A percentile compares a stretch with the other conserved stretches of the same genome.
Evolutionary conservation across 2,329 filamentous ascomycete species (phyloP).

Genomic region (Fusarium duplospermum): DNA sequence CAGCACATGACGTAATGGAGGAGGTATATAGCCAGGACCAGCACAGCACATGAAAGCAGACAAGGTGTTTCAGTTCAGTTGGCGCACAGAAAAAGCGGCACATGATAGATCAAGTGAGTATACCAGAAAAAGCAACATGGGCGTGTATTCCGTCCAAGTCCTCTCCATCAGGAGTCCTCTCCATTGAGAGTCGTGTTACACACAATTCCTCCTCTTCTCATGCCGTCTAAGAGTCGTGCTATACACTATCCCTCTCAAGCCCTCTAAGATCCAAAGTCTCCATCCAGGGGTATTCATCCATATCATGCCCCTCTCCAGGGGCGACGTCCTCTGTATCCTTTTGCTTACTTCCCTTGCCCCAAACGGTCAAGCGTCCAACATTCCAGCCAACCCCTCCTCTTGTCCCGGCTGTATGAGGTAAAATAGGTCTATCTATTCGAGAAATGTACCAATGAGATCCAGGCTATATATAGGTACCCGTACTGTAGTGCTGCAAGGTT

Average conservation of each 20-base stretch:
- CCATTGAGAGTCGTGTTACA: neutral
- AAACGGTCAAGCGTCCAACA: neutral
- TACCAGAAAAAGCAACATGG: slow-evolving; percentile 16
- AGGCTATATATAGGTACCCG: slow-evolving; percentile 28
- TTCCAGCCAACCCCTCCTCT: slow-evolving; percentile 6
- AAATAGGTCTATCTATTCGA: slow-evolving; percentile 27
- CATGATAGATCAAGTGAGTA: slow-evolving; percentile 13
- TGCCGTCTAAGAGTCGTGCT: slow-evolving; percentile 14
- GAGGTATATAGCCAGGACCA: slow-evolving; percentile 22
- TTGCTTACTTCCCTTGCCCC: slow-evolving; percentile 15
- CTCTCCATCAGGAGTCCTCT: neutral
- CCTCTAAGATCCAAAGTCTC: slow-evolving; percentile 21
- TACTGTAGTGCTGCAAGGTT: slow-evolving; percentile 19
- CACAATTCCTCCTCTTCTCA: slow-evolving; percentile 5
- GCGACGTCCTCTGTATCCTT: slow-evolving; percentile 11
- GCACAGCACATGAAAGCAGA: slow-evolving; percentile 17
- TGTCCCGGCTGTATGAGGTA: slow-evolving; percentile 7
- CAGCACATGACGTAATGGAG: slow-evolving; percentile 29
- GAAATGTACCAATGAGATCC: slow-evolving; percentile 38
- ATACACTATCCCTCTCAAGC: neutral
- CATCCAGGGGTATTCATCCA: slow-evolving; percentile 25
- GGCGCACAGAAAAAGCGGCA: neutral
- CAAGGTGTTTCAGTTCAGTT: neutral
- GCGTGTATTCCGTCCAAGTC: slow-evolving; percentile 30
- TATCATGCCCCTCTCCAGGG: slow-evolving; percentile 3